Conservation (phyloP, 1,284 basidiomycete species). For the Ceratobasidium sp. region DNA sequence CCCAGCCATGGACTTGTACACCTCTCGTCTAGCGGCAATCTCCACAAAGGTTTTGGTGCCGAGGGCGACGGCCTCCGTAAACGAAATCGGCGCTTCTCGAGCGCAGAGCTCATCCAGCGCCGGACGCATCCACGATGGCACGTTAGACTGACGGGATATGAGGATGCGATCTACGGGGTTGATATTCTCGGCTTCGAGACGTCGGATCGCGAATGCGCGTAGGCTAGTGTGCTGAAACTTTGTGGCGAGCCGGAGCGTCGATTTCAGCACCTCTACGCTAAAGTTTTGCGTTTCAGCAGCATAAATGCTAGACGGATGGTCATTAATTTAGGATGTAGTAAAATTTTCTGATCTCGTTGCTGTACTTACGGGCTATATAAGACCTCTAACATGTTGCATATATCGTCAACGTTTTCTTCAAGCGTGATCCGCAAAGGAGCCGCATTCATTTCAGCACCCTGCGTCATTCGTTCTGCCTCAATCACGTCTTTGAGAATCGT, state of each 20-base stretch:
- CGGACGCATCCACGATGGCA: not conserved
- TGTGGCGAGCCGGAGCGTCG: constrained; percentile 18
- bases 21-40: constrained; percentile 2
- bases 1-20: not conserved
- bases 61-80: not conserved
- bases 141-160: constrained; percentile 1
- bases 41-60: constrained; percentile 16
- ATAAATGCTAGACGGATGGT: not conserved
- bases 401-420: not conserved
- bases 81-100: not conserved
- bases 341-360: not conserved
- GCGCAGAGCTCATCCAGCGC: constrained; percentile 9
- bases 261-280: not conserved
- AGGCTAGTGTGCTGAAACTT: not conserved
- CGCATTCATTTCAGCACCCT: too few relatives aligned
- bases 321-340: not conserved
- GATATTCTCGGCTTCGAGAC: not conserved
- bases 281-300: not conserved
- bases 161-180: constrained; percentile 5
- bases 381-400: constrained; percentile 2
- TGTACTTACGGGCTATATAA: constrained; percentile 10
- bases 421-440: not conserved
- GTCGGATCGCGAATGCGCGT: not conserved
- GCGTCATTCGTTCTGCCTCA: too few relatives aligned
- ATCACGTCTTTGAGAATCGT: not conserved